These are phyloP conservation scores for Acanthamoeba castellanii DNA, from an alignment of 208 protist species.

Conservation along the genomic window DNA sequence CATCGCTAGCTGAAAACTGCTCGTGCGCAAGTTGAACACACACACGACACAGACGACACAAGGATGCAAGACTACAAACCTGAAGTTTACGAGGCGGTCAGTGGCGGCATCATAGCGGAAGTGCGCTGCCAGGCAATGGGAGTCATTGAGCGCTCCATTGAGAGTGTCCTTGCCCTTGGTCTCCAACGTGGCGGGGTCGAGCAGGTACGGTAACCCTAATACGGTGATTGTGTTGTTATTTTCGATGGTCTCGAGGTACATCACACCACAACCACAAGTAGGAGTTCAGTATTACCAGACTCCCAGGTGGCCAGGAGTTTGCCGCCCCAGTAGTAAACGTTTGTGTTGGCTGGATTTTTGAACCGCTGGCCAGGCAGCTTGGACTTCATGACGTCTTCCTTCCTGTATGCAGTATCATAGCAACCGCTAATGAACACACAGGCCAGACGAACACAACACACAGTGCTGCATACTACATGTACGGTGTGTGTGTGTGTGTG, in stretches of 20 bases:
- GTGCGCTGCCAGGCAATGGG: conserved; percentile 74
- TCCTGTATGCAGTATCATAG: not conserved
- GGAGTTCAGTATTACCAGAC: conserved; percentile 29
- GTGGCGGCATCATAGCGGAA: conserved; percentile 69
- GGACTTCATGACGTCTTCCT: not conserved
- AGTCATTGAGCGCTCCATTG: conserved; percentile 67
- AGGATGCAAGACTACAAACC: not conserved
- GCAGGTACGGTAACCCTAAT: conserved; percentile 60
- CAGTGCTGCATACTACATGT: too few species aligned
- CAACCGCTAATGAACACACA: not conserved
- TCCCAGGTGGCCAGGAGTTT: conserved; percentile 77
- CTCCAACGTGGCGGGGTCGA: conserved; percentile 76
- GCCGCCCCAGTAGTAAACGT: conserved; percentile 79
- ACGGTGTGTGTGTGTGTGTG: not conserved
- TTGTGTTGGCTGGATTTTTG: conserved; percentile 79
- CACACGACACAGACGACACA: not conserved
- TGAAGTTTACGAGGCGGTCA: conserved; percentile 63
- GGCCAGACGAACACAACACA: not conserved
- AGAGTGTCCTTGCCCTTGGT: conserved; percentile 75
- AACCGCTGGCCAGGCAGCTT: conserved; percentile 6
- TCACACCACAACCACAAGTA: not conserved
- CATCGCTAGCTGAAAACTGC: conserved; percentile 29
- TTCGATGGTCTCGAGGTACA: too few species aligned
- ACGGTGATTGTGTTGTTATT: not conserved
- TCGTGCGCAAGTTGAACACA: too few species aligned